phyloP scores from a whole-genome alignment of 805 yeast species.

The Starmerella ratchasimensis region DNA sequence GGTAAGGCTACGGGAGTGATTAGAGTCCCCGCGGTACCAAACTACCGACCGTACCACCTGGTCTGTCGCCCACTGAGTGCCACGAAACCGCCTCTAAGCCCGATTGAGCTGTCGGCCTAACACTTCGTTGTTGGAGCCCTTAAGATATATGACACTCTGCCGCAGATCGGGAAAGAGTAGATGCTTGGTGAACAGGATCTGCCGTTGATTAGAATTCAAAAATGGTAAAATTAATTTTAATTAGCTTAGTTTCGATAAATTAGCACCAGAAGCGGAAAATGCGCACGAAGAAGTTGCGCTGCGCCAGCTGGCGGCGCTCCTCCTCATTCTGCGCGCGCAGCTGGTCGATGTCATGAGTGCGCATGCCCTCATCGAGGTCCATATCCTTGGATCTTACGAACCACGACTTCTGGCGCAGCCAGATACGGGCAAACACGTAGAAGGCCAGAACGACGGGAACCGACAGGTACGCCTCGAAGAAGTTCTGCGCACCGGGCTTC shows the following conservation, averaged over 20 bases:
- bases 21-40: no score
- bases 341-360: conserved; percentile 13
- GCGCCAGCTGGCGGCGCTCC: conserved; percentile 8
- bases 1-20: no score
- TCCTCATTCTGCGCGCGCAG: conserved; percentile 10
- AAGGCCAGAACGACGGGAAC: conserved; percentile 31
- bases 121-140: no score
- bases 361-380: conserved; percentile 17
- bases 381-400: conserved; percentile 12
- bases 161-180: no score
- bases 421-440: conserved; percentile 33
- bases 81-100: no score
- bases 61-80: no score
- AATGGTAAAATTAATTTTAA: not conserved
- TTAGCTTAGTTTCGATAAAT: not conserved
- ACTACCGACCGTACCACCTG: no score
- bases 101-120: no score
- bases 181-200: no score
- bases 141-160: no score
- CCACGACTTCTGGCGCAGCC: conserved; percentile 9
- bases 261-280: conserved; percentile 17
- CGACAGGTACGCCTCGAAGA: conserved; percentile 45
- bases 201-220: no score
- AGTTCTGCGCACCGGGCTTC: conserved; percentile 28
- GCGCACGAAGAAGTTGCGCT: conserved; percentile 5